These are phyloP conservation scores for Picocystis sp. DNA, from an alignment of 163 green algal genomes.

Conservation along the genomic window DNA sequence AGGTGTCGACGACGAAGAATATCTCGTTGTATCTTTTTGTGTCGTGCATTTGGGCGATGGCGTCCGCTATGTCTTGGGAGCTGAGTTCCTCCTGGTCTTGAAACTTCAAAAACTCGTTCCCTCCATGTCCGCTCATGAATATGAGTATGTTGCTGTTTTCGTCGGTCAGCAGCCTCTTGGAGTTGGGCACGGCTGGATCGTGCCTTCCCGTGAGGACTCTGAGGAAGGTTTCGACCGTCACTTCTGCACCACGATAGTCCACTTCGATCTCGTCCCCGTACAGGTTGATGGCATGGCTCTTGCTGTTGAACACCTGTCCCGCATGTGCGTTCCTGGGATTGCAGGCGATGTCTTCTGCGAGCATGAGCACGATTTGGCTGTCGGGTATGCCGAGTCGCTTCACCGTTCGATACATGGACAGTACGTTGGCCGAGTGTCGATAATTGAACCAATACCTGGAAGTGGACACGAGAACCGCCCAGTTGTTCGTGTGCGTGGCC, in stretches of 20 bases:
- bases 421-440: slow-evolving; percentile 73
- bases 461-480: slow-evolving; percentile 68
- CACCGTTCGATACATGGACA: slow-evolving; percentile 63
- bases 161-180: slow-evolving; percentile 59
- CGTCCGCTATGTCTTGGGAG: slow-evolving; percentile 23
- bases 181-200: slow-evolving; percentile 37
- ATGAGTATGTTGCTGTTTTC: slow-evolving; percentile 57
- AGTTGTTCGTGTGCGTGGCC: slow-evolving; percentile 27
- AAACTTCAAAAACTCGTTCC: slow-evolving; percentile 79
- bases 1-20: slow-evolving; percentile 72
- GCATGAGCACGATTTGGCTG: slow-evolving; percentile 80
- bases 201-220: slow-evolving; percentile 66
- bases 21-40: slow-evolving; percentile 47
- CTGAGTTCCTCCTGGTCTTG: slow-evolving; percentile 55
- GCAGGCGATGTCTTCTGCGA: slow-evolving; percentile 77
- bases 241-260: slow-evolving; percentile 80
- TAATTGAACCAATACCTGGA: slow-evolving; percentile 90
- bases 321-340: slow-evolving; percentile 65
- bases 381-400: slow-evolving; percentile 73
- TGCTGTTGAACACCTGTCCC: slow-evolving; percentile 35
- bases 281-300: slow-evolving; percentile 40
- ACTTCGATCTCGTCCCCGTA: slow-evolving; percentile 68
- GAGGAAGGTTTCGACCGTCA: slow-evolving; percentile 68
- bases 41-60: slow-evolving; percentile 31
- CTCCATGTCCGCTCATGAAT: slow-evolving; percentile 62